These are phyloP conservation scores for Panicum virgatum DNA, from an alignment of 202 grass and related monocot species.

Conservation along the genomic window DNA sequence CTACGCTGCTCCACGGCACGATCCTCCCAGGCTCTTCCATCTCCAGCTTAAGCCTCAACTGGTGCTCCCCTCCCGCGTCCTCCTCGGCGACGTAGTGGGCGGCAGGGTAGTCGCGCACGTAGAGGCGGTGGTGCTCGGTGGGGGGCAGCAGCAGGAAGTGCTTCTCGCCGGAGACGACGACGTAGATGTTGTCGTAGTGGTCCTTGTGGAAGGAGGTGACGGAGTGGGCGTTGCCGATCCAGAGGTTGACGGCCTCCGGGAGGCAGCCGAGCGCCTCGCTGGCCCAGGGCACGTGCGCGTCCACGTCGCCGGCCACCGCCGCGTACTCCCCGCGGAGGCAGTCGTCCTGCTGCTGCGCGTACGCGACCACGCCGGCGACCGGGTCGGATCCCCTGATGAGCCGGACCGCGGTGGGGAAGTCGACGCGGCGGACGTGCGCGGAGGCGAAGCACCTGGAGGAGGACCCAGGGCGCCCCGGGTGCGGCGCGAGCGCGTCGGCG, in stretches of 20 bases:
- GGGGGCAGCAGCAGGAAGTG: slow-evolving; percentile 88
- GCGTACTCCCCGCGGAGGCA: slow-evolving; percentile 82
- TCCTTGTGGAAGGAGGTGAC: slow-evolving; percentile 96
- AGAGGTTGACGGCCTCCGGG: slow-evolving; percentile 91
- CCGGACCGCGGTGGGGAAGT: slow-evolving; percentile 55
- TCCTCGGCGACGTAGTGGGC: slow-evolving; percentile 51
- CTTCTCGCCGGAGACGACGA: slow-evolving; percentile 81
- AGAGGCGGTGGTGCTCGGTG: slow-evolving; percentile 86
- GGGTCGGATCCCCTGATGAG: slow-evolving; percentile 54
- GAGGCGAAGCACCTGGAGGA: slow-evolving; percentile 62
- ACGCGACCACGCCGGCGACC: slow-evolving; percentile 56
- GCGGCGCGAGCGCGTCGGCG: slow-evolving; percentile 62
- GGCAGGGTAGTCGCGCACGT: slow-evolving; percentile 68
- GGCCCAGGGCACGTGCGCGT: slow-evolving; percentile 82
- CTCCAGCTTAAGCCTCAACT: slow-evolving; percentile 57
- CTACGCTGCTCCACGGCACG: slow-evolving; percentile 92
- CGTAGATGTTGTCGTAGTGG: slow-evolving; percentile 98
- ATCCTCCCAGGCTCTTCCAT: slow-evolving; percentile 58
- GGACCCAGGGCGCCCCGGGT: background rate
- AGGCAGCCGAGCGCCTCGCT: slow-evolving; percentile 83
- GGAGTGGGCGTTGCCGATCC: slow-evolving; percentile 76
- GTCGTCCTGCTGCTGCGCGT: slow-evolving; percentile 95
- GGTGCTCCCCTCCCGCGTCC: slow-evolving; percentile 17
- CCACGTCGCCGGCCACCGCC: slow-evolving; percentile 74
- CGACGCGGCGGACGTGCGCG: slow-evolving; percentile 54